A percentile compares a stretch with the other conserved stretches of the same genome.
phyloP scores from a whole-genome alignment of 2,329 filamentous ascomycete genomes.

The Fonsecaea nubica region DNA sequence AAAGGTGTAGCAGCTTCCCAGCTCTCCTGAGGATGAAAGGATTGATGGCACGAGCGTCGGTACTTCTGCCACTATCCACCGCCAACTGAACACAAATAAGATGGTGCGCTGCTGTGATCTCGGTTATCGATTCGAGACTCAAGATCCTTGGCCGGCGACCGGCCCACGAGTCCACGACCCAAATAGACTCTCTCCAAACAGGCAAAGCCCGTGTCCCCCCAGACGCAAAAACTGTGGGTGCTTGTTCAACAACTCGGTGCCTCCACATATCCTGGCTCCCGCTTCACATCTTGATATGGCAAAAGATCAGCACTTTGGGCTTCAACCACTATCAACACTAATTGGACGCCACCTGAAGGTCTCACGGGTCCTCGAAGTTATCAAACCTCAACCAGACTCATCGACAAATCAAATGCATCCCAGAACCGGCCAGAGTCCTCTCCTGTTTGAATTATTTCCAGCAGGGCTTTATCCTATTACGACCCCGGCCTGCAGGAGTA shows the following conservation, averaged over 20 bases:
- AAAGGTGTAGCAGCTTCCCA: neutral
- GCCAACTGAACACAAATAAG: neutral
- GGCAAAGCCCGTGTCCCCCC: neutral
- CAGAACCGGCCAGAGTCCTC: neutral
- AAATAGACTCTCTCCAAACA: neutral
- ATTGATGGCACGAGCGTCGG: neutral
- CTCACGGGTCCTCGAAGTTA: neutral
- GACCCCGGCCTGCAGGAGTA: neutral
- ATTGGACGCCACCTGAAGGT: constrained; percentile 3
- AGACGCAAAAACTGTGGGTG: neutral
- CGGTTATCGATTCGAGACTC: neutral
- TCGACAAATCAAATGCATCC: neutral
- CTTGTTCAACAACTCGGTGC: neutral
- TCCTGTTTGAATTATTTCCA: neutral
- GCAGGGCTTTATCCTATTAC: constrained; percentile 1
- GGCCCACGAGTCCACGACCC: neutral
- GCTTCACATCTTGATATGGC: neutral
- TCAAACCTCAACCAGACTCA: neutral
- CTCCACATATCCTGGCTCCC: neutral
- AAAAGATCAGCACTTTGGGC: neutral
- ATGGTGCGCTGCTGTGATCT: neutral
- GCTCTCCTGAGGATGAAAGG: neutral
- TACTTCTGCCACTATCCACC: neutral
- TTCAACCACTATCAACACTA: constrained; percentile 1
- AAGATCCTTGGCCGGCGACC: neutral